Percentiles rank a stretch among this genome's conserved stretches.
phyloP scores from a whole-genome alignment of 2,329 filamentous ascomycete species.

The Fusarium sp. region DNA sequence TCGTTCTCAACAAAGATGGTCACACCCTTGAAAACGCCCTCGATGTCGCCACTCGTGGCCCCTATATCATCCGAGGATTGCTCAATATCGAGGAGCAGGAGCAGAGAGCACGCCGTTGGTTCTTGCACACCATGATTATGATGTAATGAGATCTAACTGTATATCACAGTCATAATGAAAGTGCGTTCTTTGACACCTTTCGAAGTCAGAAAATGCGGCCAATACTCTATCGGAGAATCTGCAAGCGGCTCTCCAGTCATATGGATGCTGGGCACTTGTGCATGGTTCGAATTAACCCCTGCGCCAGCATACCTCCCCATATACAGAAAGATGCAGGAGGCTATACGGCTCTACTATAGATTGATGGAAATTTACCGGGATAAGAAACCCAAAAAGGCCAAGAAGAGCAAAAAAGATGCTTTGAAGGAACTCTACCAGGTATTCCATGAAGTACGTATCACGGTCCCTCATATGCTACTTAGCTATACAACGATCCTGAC shows the following conservation, averaged over 20 bases:
- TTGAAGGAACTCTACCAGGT: conserved; percentile 42
- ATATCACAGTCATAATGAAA: conserved; percentile 44
- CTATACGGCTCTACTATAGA: conserved; percentile 69
- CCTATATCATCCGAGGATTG: conserved; percentile 67
- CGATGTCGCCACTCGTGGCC: conserved; percentile 65
- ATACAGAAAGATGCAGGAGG: conserved; percentile 68
- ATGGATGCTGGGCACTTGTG: conserved; percentile 67
- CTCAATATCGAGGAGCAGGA: conserved; percentile 60
- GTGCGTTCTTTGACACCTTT: conserved; percentile 50
- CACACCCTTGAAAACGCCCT: conserved; percentile 67
- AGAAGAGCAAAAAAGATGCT: conserved; percentile 42
- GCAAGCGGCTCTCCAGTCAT: conserved; percentile 62
- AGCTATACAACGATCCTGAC: background rate
- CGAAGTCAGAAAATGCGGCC: conserved; percentile 59
- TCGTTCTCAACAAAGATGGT: conserved; percentile 64
- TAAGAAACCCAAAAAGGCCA: conserved; percentile 43
- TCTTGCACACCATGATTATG: background rate
- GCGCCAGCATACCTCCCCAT: conserved; percentile 63
- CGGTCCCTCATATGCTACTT: background rate
- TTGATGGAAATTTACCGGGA: conserved; percentile 64
- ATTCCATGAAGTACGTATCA: conserved; percentile 44
- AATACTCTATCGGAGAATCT: conserved; percentile 63
- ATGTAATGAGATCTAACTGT: conserved; percentile 19
- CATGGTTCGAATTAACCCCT: conserved; percentile 74
- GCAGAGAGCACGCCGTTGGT: conserved; percentile 49